Conservation (phyloP, 2,329 filamentous ascomycete genomes). For the Calonectria crousiana region DNA sequence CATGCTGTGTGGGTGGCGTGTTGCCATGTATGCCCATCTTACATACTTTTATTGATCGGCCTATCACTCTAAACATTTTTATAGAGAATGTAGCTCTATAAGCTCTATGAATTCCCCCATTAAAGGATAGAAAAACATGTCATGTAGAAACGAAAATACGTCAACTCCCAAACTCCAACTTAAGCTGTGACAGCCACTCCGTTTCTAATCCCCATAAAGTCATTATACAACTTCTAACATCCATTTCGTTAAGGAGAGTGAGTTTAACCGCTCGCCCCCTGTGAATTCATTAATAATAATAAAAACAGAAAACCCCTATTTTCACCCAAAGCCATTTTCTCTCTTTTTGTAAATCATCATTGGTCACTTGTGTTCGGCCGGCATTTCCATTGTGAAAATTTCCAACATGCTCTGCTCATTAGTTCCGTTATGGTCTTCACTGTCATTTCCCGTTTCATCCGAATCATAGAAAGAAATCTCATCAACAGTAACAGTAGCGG, state of each 20-base stretch:
- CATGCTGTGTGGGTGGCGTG: not conserved
- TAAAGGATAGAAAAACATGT: not conserved
- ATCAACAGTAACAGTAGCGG: constrained; percentile 36
- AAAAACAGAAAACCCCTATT: not conserved
- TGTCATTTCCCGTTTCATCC: constrained; percentile 20
- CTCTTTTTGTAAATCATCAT: not conserved
- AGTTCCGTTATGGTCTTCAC: not conserved
- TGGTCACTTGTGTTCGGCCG: not conserved
- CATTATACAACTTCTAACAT: not conserved
- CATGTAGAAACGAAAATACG: not conserved
- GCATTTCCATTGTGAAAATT: not conserved
- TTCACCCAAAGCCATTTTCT: not conserved
- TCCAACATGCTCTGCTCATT: not conserved
- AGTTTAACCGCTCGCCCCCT: constrained; percentile 8
- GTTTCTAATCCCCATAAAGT: not conserved
- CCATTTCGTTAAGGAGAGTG: not conserved
- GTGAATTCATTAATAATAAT: not conserved
- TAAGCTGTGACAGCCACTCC: not conserved
- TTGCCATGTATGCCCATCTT: not conserved
- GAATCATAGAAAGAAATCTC: constrained; percentile 49
- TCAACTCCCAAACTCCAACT: not conserved
- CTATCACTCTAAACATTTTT: not conserved
- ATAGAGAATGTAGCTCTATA: not conserved
- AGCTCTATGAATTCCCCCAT: not conserved
- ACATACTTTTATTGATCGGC: not conserved